Base-by-base conservation (phyloP, 2,329 filamentous ascomycete species). In the Metarhizium anisopliae region DNA sequence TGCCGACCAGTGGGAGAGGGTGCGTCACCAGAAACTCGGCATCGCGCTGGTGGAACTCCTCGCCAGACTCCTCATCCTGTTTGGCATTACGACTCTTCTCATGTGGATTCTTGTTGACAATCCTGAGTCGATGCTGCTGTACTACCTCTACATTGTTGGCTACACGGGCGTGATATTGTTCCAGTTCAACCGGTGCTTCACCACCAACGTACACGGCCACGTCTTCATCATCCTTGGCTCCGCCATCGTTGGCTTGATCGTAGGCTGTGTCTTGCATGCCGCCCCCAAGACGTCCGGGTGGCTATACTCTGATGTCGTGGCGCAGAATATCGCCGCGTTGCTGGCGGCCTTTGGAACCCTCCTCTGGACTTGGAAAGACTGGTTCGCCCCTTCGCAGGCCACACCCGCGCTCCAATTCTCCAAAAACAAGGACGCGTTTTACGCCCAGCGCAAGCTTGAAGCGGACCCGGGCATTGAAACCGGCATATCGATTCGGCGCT, bases 181-280 rank as follows among this genome's bases (percentile, higher is more conserved):
- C 59, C 70, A 73, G 55, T 71, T 72, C 64, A 73, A 73, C 58
- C 66, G 70, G 6, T 71, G 70, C 57, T 73, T 73, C 60, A 72
- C 70, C 14, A 70, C 64, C 2, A 67, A 70, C 54, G 62, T 70
- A 42, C 60, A 59, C 47, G 61, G 63, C 4, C 70, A 72, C 52
- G 64, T 71, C 50, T 62, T 61, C 25, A 67, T 67, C 7, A 68
- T 72, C 51, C 63, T 72, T n/a, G 58, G 58, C 16, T 65, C 67
- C 1, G 68, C 67, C 2, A 52, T 60, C 14, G 47, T 65, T 6
- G 70, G 70, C 0, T 71, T 70, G 51, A 43, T 66, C 8, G 61
- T 64, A 1, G 70, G 70, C 13, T 67, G 68, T 32, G 56, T 64
- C 4, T 57, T 73, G 0, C 69, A 69, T 52, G 62, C 61, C 1